Percentiles rank a stretch among this genome's conserved stretches.
These are phyloP conservation scores for Vitis labrusca DNA, from an alignment of 164 flowering plant species.

Conservation along the genomic window DNA sequence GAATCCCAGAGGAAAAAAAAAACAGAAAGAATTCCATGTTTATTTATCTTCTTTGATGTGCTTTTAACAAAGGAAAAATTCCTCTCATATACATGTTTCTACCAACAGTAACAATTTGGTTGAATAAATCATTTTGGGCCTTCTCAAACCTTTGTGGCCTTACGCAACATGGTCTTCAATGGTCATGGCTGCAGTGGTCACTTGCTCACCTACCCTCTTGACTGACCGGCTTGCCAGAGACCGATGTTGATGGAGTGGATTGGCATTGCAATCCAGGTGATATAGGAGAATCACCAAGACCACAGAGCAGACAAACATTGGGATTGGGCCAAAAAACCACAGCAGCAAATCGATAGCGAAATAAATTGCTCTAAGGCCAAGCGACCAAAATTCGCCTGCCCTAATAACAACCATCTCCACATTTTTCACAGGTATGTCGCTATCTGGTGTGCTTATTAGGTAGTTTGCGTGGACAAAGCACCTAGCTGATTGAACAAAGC, in stretches of 20 bases:
- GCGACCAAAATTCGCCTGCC: conserved; percentile 54
- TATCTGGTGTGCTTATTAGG: conserved; percentile 42
- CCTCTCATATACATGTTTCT: too few relatives aligned
- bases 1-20: too few relatives aligned
- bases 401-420: conserved; percentile 41
- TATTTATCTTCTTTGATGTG: too few relatives aligned
- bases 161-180: too few relatives aligned
- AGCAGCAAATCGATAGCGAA: conserved; percentile 44
- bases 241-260: conserved; percentile 25
- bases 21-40: too few relatives aligned
- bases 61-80: too few relatives aligned
- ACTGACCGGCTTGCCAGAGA: neutral
- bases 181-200: neutral
- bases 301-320: conserved; percentile 43
- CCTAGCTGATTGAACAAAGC: conserved; percentile 48
- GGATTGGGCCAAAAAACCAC: conserved; percentile 69
- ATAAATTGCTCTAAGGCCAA: conserved; percentile 60
- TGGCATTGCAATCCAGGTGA: conserved; percentile 36
- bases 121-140: too few relatives aligned
- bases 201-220: neutral
- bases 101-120: too few relatives aligned
- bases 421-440: conserved; percentile 12
- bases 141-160: too few relatives aligned
- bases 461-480: conserved; percentile 47
- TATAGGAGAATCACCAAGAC: conserved; percentile 39